Base-by-base conservation (phyloP, 2,329 filamentous ascomycete genomes). In the Helotiales sp. region DNA sequence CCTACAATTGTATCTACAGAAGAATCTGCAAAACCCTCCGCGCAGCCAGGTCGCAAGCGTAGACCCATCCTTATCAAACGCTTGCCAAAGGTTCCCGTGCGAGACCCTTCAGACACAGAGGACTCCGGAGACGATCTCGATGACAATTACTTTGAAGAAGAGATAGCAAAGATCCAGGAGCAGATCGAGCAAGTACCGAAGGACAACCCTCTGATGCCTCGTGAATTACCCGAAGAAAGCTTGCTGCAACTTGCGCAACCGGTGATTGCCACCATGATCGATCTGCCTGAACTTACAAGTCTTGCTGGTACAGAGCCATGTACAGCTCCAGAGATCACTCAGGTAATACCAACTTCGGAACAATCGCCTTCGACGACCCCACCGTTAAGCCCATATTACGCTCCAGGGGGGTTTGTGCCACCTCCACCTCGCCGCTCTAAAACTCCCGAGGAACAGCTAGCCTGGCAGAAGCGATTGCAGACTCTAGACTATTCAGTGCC, bases 131-230 rank as follows among this genome's bases (percentile, higher is more conserved):
- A 71, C 49, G 69, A 71, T n/a, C 57, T 71, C 24, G 64, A 66
- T 33, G 69, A 71, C 52, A 59, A 64, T 29, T 71, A 70, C 50
- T 71, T 71, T 19, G 70, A 69, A 49, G 60, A 66, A 25, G 69
- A 71, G 48, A 67, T 71, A 34, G 60, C 65, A 9, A 65, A 63
- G 34, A 52, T 67, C 13, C 57, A 67, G 38, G 58, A 58, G n/a
- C 31, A 68, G 44, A 62, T 69, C 40, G 53, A 56, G 6, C 34
- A 60, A 51, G 47, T 59, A 5, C 34, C 53, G 9, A 58, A 58
- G 25, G 54, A 62, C 17, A 66, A 69, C 48, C 64, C 64, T 15
- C 47, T 66, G 19, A 52, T 65, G 9, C 57, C 60, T 33, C 54
- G 36, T 24, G 46, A 49, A 5, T 54, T 59, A 10, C 49, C 56